These are phyloP conservation scores for Podosphaera fusca DNA, from an alignment of 2,329 filamentous ascomycete genomes.

Conservation along the genomic window DNA sequence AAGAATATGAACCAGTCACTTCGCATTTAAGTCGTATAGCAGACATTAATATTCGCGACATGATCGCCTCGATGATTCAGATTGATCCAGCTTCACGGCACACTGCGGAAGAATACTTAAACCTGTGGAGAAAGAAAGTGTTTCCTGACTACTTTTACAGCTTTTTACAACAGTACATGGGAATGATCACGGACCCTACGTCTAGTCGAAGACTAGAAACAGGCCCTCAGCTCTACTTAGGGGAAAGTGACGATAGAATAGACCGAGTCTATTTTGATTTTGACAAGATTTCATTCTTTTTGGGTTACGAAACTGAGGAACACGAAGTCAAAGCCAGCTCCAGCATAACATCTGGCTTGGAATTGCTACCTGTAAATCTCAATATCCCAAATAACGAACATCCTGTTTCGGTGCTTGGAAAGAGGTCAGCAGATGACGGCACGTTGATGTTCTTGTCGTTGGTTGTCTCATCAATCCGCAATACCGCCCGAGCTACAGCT, in stretches of 20 bases:
- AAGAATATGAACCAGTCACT: constrained; percentile 73
- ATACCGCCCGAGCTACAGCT: constrained; percentile 71
- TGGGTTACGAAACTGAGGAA: constrained; percentile 42
- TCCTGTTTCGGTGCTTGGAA: constrained; percentile 33
- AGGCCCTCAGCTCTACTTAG: constrained; percentile 45
- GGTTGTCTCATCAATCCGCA: constrained; percentile 69
- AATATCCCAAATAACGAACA: constrained; percentile 73
- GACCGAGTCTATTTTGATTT: constrained; percentile 85
- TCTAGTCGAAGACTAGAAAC: constrained; percentile 53
- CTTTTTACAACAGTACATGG: constrained; percentile 95
- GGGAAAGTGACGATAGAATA: constrained; percentile 81
- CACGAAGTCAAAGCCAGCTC: constrained; percentile 15
- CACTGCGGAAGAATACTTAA: constrained; percentile 79
- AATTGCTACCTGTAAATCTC: constrained; percentile 57
- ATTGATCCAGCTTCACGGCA: constrained; percentile 79
- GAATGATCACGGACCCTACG: constrained; percentile 73
- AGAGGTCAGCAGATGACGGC: constrained; percentile 56
- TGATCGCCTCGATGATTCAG: constrained; percentile 92
- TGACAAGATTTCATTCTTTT: constrained; percentile 89
- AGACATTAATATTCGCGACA: constrained; percentile 63
- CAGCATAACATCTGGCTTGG: constrained; percentile 27
- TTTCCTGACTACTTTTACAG: constrained; percentile 96
- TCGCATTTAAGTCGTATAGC: constrained; percentile 68
- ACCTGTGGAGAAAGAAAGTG: constrained; percentile 75
- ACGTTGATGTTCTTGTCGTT: constrained; percentile 81